Evolutionary conservation across 805 yeast genomes (phyloP), one percentile per base, ranked within the genome.

Genomic region (Ogataea thermomethanolica): DNA sequence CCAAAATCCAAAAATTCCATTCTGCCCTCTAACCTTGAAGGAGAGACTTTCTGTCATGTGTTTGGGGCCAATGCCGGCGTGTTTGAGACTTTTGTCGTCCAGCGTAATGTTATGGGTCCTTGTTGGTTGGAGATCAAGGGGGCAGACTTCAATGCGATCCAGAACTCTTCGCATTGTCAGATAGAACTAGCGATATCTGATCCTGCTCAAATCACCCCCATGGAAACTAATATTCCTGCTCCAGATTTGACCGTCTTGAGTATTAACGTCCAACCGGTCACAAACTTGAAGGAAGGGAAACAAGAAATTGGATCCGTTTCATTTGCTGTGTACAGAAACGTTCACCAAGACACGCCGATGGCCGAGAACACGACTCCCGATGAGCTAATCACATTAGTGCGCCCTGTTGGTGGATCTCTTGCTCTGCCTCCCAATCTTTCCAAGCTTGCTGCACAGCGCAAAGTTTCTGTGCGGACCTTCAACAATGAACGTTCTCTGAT

Each of bases 91-190:
- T 88, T 93, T 62, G 93, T 88, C 8, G 54, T 90, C 20, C 87
- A 82, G 59, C 73, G 85, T 51, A 81, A 83, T 51, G 73, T 93
- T 32, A 90, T 88, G 96, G 99, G 99, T 8, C 99, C 99, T 3
- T 89, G 98, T 60, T 93, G 99, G 99, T 67, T 93, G 37, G 84
- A 84, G 35, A 70, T 93, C 37, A 68, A 72, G 30, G 72, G 76
- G 36, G 83, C 81, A 35, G 79, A 81, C 46, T 83, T 84, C 51
- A 58, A 61, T 17, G 60, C 76, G 0, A 61, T 81, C 29, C 73
- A 71, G 37, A 82, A 80, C 54, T 72, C 84, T 2, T 81, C 95
- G 0, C 91, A 90, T 65, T 86, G 95, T 63, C 76, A 76, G 41
- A 71, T 85, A n/a, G 95, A 88, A 54, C 77, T 84, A 2, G 64